A percentile compares a stretch with the other conserved stretches of the same genome.
Evolutionary conservation across 148 eudicot species (phyloP).

Genomic region (Simmondsia chinensis): DNA sequence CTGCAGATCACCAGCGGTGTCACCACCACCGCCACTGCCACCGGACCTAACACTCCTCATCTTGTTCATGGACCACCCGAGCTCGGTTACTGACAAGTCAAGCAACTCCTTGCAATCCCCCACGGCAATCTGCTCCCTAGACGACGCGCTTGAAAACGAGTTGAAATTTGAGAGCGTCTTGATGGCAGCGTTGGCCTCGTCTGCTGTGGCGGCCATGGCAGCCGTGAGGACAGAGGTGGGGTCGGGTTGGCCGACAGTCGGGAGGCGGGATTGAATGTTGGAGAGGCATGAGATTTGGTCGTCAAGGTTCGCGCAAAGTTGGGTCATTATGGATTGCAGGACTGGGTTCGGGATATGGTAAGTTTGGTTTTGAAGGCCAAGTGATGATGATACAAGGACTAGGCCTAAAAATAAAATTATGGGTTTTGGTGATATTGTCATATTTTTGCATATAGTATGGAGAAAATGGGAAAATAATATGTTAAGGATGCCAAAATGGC

Average conservation of each 20-base stretch:
- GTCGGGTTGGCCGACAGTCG: slow-evolving; percentile 6
- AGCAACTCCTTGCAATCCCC: slow-evolving; percentile 88
- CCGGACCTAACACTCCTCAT: slow-evolving; percentile 49
- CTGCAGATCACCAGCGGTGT: slow-evolving; percentile 40
- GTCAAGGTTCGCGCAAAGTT: slow-evolving; percentile 38
- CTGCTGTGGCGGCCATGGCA: slow-evolving; percentile 48
- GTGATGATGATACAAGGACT: slow-evolving; percentile 8
- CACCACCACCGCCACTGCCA: slow-evolving; percentile 6
- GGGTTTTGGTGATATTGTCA: no score
- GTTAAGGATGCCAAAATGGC: no score
- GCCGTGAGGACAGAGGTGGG: slow-evolving; percentile 49
- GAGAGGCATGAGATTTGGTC: slow-evolving; percentile 48
- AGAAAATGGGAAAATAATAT: no score
- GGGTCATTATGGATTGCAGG: slow-evolving; percentile 29
- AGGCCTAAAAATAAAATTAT: slow-evolving; percentile 7
- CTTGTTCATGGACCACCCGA: slow-evolving; percentile 64
- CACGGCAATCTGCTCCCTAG: slow-evolving; percentile 73
- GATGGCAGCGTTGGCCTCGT: slow-evolving; percentile 47
- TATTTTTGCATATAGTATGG: no score
- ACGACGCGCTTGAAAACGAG: slow-evolving; percentile 29
- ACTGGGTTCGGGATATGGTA: slow-evolving; percentile 16
- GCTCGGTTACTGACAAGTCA: slow-evolving; percentile 82
- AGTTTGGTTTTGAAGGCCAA: slow-evolving; percentile 5
- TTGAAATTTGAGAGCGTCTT: slow-evolving; percentile 37
- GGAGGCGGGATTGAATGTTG: slow-evolving; percentile 36